Percentiles rank a stretch among this genome's conserved stretches.
Evolutionary conservation across 2,329 filamentous ascomycete genomes (phyloP).

Genomic region (Aureobasidium melanogenum): DNA sequence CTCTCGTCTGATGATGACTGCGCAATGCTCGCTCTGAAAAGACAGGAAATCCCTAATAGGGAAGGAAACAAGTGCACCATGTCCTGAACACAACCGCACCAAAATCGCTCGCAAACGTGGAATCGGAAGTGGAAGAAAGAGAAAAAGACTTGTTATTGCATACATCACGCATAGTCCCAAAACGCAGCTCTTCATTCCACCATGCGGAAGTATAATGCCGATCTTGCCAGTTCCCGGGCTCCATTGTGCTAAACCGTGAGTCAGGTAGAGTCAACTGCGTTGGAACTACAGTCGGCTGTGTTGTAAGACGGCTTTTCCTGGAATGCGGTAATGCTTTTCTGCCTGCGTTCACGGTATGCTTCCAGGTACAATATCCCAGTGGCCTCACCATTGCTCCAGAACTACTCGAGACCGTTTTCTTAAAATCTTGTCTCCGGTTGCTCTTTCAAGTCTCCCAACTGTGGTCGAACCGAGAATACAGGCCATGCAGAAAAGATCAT

Average conservation of each 20-base stretch:
- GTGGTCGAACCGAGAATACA: neutral
- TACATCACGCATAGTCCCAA: neutral
- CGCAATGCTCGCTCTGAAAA: neutral
- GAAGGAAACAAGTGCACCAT: neutral
- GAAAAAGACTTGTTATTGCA: neutral
- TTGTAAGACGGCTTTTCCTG: neutral
- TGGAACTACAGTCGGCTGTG: neutral
- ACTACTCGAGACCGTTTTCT: neutral
- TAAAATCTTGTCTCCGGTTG: too few relatives aligned
- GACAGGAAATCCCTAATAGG: neutral
- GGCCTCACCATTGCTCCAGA: neutral
- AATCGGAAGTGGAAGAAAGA: neutral
- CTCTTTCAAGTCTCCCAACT: neutral
- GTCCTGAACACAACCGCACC: neutral
- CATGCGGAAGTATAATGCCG: neutral
- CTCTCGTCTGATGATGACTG: neutral
- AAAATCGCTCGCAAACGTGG: neutral
- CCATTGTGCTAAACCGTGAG: neutral
- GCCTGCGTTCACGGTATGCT: neutral
- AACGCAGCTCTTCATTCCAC: neutral
- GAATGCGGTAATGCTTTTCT: neutral
- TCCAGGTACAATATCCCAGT: neutral
- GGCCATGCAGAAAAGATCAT: neutral
- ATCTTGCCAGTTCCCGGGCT: neutral
- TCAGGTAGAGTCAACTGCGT: neutral